A percentile compares a stretch with the other conserved stretches of the same genome.
Conservation (phyloP, 2,329 filamentous ascomycete species). For the Fusarium xylarioides region DNA sequence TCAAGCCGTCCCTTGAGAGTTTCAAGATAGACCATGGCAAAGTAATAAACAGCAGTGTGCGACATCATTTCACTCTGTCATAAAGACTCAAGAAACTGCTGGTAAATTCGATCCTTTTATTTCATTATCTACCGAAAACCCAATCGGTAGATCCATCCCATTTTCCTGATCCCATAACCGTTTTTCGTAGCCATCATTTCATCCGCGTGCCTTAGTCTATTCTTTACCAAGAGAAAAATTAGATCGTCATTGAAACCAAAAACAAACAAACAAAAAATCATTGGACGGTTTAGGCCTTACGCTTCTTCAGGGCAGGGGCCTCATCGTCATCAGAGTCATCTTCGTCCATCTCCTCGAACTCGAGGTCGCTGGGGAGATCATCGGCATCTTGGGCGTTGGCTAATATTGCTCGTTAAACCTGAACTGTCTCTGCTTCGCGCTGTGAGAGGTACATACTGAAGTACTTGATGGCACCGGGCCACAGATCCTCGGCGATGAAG, state of each 20-base stretch:
- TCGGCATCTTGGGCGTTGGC: slow-evolving; percentile 71
- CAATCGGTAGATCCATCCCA: slow-evolving; percentile 1
- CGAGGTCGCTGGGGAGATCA: slow-evolving; percentile 68
- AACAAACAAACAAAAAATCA: not conserved
- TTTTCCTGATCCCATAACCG: slow-evolving; percentile 13
- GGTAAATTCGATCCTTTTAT: slow-evolving; percentile 5
- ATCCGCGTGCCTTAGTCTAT: slow-evolving; percentile 31
- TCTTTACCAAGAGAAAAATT: slow-evolving; percentile 34
- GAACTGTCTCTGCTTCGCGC: not conserved
- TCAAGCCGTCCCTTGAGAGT: not conserved
- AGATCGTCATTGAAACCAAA: slow-evolving; percentile 4
- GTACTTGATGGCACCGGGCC: slow-evolving; percentile 87
- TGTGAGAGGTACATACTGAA: slow-evolving; percentile 73
- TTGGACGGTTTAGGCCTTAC: slow-evolving; percentile 48
- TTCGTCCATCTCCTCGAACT: slow-evolving; percentile 70
- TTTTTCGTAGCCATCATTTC: slow-evolving; percentile 13
- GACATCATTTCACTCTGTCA: not conserved
- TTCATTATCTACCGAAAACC: slow-evolving; percentile 14
- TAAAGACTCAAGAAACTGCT: not conserved
- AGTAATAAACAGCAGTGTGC: not conserved
- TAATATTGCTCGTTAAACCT: slow-evolving; percentile 47
- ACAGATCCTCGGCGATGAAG: slow-evolving; percentile 85
- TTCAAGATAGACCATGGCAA: not conserved
- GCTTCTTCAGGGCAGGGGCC: slow-evolving; percentile 55
- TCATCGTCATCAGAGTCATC: slow-evolving; percentile 46